Evolutionary conservation across 768 basidiomycete species (phyloP).

Genomic region (Kwoniella sp.): DNA sequence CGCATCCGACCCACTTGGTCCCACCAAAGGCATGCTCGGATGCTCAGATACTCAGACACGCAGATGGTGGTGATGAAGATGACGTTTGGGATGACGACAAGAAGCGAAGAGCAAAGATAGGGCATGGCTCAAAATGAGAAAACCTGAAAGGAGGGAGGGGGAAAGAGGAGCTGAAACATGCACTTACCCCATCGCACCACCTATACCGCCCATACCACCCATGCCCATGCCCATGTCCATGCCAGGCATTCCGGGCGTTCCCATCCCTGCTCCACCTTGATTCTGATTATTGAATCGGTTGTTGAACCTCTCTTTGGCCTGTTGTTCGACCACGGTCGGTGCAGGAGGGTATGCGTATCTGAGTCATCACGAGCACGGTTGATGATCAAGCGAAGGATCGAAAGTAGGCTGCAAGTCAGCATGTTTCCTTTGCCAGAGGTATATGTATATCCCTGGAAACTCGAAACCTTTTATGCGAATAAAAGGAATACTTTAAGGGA

Average conservation of each 20-base stretch:
- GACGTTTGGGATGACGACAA: background rate
- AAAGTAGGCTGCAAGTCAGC: background rate
- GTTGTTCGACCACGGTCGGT: constrained; percentile 32
- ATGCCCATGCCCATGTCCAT: constrained; percentile 23
- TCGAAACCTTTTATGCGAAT: too few relatives aligned
- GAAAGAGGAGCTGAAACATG: constrained; percentile 7
- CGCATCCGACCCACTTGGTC: background rate
- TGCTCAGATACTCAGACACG: too few relatives aligned
- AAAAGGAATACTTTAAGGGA: too few relatives aligned
- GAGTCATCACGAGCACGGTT: background rate
- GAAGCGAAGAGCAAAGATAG: too few relatives aligned
- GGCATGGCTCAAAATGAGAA: too few relatives aligned
- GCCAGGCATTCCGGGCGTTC: constrained; percentile 5
- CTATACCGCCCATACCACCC: constrained; percentile 10
- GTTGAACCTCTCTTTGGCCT: constrained; percentile 30
- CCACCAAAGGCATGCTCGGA: background rate
- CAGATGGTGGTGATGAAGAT: background rate
- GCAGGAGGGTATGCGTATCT: constrained; percentile 44
- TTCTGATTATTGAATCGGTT: constrained; percentile 15
- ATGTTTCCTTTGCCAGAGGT: too few relatives aligned
- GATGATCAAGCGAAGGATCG: too few relatives aligned
- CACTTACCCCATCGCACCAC: constrained; percentile 5
- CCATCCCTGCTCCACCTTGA: background rate
- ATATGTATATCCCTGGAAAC: too few relatives aligned
- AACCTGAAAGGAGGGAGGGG: background rate